Evolutionary conservation across 805 yeast species (phyloP), one percentile per base, ranked within the genome.

Genomic region (Hermanozyma aechmeae): DNA sequence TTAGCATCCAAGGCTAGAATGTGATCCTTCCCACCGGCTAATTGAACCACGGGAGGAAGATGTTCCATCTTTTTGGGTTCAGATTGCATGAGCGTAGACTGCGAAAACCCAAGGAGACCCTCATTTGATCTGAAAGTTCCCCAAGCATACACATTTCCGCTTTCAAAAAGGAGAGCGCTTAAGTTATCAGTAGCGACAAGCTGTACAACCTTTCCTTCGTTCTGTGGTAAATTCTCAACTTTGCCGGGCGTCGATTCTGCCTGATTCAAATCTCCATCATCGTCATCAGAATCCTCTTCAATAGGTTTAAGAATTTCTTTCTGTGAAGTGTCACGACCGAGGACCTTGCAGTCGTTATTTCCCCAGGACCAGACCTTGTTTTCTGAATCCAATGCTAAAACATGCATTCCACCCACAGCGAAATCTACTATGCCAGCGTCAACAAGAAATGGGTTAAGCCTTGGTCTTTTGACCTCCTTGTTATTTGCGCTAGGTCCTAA

Each of bases 321-420:
- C 14, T 63, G 48, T 0, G 83, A 68, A 1, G 92, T 79, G 44
- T 80, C 83, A 52, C 99, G 75, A 13, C 97, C 98, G 25, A 92
- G 63, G 4, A 83, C 96, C 21, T 80, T 85, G 36, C 86, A 77
- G 47, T 92, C 99, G 44, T 92, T 92, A 26, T 83, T 81, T 34
- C 99, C 99, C 99, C 99, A 92, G 3, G 96, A 81, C 96, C 96
- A 92, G n/a, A 92, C 56, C 34, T 71, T 65, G 40, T 85, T 85
- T 12, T 73, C 61, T 23, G 71, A 53, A 49, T 86, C 96, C 29
- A 89, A 56, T 0, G 89, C 96, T 25, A 92, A 50, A 1, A 81
- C 73, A 50, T 92, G 99, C 80, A 92, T 89, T 29, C 98, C 99
- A 28, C 99, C 99, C 15, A 76, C 95, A 1, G 95, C 85, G 46